Evolutionary conservation across 768 basidiomycete species (phyloP), one percentile per base, ranked within the genome.

Genomic region (Collybia nuda): DNA sequence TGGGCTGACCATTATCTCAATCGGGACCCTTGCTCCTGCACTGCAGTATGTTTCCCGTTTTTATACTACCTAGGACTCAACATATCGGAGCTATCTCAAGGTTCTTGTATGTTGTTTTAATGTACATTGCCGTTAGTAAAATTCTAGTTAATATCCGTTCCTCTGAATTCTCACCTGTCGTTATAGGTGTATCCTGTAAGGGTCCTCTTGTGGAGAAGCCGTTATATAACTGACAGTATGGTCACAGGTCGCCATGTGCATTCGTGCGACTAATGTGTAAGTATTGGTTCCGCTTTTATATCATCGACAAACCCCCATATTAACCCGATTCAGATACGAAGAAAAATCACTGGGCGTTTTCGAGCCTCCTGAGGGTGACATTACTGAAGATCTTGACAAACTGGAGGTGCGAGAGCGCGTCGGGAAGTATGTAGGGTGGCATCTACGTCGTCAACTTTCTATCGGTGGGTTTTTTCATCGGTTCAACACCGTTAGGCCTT

Each of bases 71-170:
- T 4, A 28, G 29, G 26, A 18, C 37, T 14, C 15, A 43, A 8
- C 40, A 15, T n/a, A 42, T 44, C 17, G 39, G 29, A 54, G 14
- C 24, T 21, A 8, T 7, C 15, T 52, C 9, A 43, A 84, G 83
- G 54, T 84, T 90, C 36, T 62, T 90, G 1, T 88, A 88, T 58
- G 76, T 87, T 6, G 79, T 89, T 51, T 85, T 93, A 86, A 91
- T 89, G 88, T 84, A 82, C 53, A 82, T 84, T 46, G 77, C 79
- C 26, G 72, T 82, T 56, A 62, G 78, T 67, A 45, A 39, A 54
- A 53, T 29, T 55, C 44, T 22, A 2, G 32, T 14, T 52, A 58
- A 17, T 8, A 15, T 45, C 11, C 24, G 9, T n/a, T 7, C 9
- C 40, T 1, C 22, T n/a, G 8, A 8, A 38, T 26, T 47, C 35